A percentile compares a stretch with the other conserved stretches of the same genome.
Evolutionary conservation across 2,329 filamentous ascomycete genomes (phyloP).

Genomic region (Hortaea werneckii): DNA sequence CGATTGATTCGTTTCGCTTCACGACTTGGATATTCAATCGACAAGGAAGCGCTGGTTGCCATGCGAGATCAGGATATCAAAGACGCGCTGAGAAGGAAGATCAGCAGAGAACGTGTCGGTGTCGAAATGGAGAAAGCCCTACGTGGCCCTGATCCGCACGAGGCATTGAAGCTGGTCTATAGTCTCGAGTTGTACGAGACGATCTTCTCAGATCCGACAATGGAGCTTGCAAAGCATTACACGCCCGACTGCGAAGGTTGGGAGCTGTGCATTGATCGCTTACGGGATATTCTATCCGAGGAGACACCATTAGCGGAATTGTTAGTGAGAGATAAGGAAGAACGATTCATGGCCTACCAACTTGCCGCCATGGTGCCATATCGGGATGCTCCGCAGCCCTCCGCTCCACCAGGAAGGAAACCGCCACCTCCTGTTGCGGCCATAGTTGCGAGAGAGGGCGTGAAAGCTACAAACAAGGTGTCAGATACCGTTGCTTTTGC

Average conservation of each 20-base stretch:
- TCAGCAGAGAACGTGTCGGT: conserved; percentile 81
- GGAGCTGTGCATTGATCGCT: conserved; percentile 52
- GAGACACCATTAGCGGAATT: conserved; percentile 11
- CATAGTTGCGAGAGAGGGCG: conserved; percentile 62
- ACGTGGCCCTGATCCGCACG: conserved; percentile 55
- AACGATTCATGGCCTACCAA: conserved; percentile 65
- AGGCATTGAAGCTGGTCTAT: conserved; percentile 56
- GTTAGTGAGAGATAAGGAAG: conserved; percentile 53
- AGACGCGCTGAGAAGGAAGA: conserved; percentile 70
- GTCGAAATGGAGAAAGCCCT: conserved; percentile 88
- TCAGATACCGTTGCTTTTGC: conserved; percentile 57
- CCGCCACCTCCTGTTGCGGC: conserved; percentile 49
- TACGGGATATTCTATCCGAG: conserved; percentile 42
- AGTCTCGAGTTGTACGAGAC: conserved; percentile 57
- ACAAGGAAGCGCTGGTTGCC: conserved; percentile 53
- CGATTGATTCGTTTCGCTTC: conserved; percentile 85
- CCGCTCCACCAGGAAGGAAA: conserved; percentile 38
- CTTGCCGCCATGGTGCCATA: conserved; percentile 68
- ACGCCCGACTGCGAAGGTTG: conserved; percentile 52
- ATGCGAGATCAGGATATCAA: conserved; percentile 78
- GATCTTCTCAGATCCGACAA: conserved; percentile 60
- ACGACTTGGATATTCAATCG: conserved; percentile 69
- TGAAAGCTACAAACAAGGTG: conserved; percentile 69
- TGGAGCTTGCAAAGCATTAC: conserved; percentile 37
- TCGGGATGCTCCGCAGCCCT: conserved; percentile 40